Conservation (phyloP, 305 asterid genomes). For the Caryopteris hybrid region DNA sequence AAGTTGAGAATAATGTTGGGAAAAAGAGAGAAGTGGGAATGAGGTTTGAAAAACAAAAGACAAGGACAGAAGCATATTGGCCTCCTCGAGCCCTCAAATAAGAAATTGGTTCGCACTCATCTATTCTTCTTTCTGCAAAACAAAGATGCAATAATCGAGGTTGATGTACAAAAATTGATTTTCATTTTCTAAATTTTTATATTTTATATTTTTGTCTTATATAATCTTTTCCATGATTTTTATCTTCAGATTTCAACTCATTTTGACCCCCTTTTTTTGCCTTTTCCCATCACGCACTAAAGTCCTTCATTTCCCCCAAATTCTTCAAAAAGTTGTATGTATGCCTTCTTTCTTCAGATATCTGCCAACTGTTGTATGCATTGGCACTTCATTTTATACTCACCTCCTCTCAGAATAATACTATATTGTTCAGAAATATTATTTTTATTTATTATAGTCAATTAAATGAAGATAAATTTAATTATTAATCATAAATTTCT, state of each 20-base stretch:
- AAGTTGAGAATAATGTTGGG: too few species aligned
- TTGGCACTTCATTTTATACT: too few species aligned
- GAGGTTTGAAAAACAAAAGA: background rate
- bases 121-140: slow-evolving; percentile 14
- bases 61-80: slow-evolving; percentile 25
- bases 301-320: slow-evolving; percentile 16
- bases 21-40: background rate
- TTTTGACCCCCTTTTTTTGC: slow-evolving; percentile 10
- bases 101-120: slow-evolving; percentile 1
- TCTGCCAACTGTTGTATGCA: too few species aligned
- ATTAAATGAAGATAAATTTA: too few species aligned
- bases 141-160: slow-evolving; percentile 18
- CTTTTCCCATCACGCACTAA: background rate
- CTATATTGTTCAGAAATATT: too few species aligned
- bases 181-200: too few species aligned
- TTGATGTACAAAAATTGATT: background rate
- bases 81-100: slow-evolving; percentile 57
- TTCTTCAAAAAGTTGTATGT: slow-evolving; percentile 5
- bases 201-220: slow-evolving; percentile 24
- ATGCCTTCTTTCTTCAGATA: too few species aligned
- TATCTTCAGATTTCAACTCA: slow-evolving; percentile 8
- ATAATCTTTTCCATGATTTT: slow-evolving; percentile 5
- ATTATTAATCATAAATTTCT: too few species aligned
- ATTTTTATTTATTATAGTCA: too few species aligned
- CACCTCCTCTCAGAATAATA: too few species aligned